These are phyloP conservation scores for Corynespora cassiicola DNA, from an alignment of 2,329 filamentous ascomycete species.

Conservation along the genomic window DNA sequence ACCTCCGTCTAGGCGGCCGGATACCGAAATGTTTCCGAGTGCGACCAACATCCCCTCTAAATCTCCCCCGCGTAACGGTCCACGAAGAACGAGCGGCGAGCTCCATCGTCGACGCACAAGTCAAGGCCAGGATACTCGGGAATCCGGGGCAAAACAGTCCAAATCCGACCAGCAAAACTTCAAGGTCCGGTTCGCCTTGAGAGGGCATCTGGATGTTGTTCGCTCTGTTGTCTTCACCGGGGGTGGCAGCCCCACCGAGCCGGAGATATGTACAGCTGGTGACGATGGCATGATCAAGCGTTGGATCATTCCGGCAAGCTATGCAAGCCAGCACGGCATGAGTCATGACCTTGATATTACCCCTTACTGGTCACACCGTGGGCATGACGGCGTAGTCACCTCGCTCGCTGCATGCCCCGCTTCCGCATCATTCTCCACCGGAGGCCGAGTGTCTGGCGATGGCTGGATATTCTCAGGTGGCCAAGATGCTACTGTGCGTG, in stretches of 20 bases:
- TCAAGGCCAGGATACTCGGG: slow-evolving; percentile 66
- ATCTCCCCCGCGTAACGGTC: slow-evolving; percentile 72
- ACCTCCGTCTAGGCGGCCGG: slow-evolving; percentile 70
- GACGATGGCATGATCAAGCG: slow-evolving; percentile 96
- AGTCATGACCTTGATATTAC: slow-evolving; percentile 86
- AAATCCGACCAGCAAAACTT: slow-evolving; percentile 79
- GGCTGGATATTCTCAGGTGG: slow-evolving; percentile 99
- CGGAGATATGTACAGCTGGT: slow-evolving; percentile 94
- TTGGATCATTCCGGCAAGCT: slow-evolving; percentile 89
- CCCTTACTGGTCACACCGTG: slow-evolving; percentile 93
- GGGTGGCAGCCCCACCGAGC: slow-evolving; percentile 91
- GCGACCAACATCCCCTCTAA: slow-evolving; percentile 80
- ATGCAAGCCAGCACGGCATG: slow-evolving; percentile 67
- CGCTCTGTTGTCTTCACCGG: slow-evolving; percentile 96
- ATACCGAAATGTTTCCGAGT: slow-evolving; percentile 86
- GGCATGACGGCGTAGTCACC: slow-evolving; percentile 89
- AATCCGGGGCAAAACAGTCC: slow-evolving; percentile 46
- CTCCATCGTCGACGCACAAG: slow-evolving; percentile 62
- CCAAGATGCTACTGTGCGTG: slow-evolving; percentile 88
- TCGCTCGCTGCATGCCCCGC: slow-evolving; percentile 86
- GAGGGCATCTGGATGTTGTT: slow-evolving; percentile 92
- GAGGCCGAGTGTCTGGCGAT: slow-evolving; percentile 85
- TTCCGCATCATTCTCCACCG: slow-evolving; percentile 86
- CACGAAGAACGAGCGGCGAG: slow-evolving; percentile 78
- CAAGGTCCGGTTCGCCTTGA: slow-evolving; percentile 89